Evolutionary conservation across 2,329 filamentous ascomycete species (phyloP).

Genomic region (Colletotrichum sp.): DNA sequence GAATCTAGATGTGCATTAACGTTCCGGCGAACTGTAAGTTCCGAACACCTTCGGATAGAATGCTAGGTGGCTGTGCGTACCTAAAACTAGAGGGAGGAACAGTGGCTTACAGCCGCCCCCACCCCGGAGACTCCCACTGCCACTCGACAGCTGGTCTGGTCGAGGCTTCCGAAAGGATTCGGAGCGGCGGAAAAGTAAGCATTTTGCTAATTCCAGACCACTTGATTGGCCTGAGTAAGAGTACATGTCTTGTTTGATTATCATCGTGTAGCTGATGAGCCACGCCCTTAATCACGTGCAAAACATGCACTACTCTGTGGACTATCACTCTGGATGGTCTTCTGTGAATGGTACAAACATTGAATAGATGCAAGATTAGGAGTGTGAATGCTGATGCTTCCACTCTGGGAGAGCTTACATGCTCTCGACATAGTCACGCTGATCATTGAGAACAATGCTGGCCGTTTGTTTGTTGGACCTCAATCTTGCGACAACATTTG

Average conservation of each 20-base stretch:
- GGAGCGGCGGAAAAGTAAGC: neutral
- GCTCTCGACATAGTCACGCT: neutral
- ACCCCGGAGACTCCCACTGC: neutral
- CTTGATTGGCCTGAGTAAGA: neutral
- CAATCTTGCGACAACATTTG: neutral
- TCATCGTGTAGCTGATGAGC: neutral
- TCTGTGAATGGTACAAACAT: neutral
- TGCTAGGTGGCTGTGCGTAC: neutral
- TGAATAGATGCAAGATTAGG: neutral
- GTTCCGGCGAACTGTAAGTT: neutral
- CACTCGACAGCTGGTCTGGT: neutral
- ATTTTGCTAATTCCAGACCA: neutral
- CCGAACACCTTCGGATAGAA: neutral
- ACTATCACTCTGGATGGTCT: neutral
- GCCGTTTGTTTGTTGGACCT: neutral
- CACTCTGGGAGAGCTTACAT: neutral
- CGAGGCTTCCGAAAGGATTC: neutral
- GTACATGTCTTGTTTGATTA: neutral
- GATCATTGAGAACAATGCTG: neutral
- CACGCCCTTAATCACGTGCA: neutral
- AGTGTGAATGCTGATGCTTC: neutral
- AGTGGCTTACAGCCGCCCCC: neutral
- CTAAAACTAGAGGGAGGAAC: neutral
- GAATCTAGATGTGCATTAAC: neutral
- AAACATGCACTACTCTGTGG: neutral